phyloP scores from a whole-genome alignment of 1,139 yeast species.

The Candida pseudoviswanathii region DNA sequence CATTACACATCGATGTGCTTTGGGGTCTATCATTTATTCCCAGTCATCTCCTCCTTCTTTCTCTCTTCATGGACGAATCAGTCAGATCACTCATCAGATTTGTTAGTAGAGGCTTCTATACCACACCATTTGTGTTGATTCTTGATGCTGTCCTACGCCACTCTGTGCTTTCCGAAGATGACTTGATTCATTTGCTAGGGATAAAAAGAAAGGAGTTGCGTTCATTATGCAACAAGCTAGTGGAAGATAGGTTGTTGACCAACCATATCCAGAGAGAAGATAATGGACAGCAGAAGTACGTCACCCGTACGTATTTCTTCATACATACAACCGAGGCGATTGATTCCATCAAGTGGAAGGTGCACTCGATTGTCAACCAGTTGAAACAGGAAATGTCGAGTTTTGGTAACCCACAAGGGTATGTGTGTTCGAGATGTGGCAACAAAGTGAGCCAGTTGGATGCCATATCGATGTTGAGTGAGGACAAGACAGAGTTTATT shows the following conservation, averaged over 20 bases:
- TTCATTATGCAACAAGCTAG: slow-evolving; percentile 74
- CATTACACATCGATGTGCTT: neutral
- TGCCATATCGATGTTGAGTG: slow-evolving; percentile 78
- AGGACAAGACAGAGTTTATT: slow-evolving; percentile 75
- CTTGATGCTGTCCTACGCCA: slow-evolving; percentile 90
- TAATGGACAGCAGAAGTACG: slow-evolving; percentile 67
- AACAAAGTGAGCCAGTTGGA: slow-evolving; percentile 83
- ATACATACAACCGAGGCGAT: slow-evolving; percentile 92
- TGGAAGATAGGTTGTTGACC: slow-evolving; percentile 77
- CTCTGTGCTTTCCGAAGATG: slow-evolving; percentile 93
- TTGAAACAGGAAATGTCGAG: slow-evolving; percentile 79
- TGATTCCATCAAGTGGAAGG: slow-evolving; percentile 95
- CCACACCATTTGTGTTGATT: slow-evolving; percentile 78
- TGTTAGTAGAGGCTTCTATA: slow-evolving; percentile 86
- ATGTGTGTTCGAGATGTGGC: slow-evolving; percentile 84
- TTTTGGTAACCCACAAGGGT: slow-evolving; percentile 92
- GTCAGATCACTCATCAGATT: slow-evolving; percentile 48
- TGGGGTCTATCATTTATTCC: neutral
- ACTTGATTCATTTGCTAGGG: slow-evolving; percentile 75
- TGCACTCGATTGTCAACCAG: slow-evolving; percentile 78
- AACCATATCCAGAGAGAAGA: slow-evolving; percentile 82
- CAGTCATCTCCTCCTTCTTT: neutral
- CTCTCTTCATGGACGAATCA: slow-evolving; percentile 41
- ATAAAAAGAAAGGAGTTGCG: slow-evolving; percentile 87
- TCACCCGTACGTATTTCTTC: slow-evolving; percentile 77